phyloP scores from a whole-genome alignment of 768 basidiomycete species.

The Russula ochroleuca region DNA sequence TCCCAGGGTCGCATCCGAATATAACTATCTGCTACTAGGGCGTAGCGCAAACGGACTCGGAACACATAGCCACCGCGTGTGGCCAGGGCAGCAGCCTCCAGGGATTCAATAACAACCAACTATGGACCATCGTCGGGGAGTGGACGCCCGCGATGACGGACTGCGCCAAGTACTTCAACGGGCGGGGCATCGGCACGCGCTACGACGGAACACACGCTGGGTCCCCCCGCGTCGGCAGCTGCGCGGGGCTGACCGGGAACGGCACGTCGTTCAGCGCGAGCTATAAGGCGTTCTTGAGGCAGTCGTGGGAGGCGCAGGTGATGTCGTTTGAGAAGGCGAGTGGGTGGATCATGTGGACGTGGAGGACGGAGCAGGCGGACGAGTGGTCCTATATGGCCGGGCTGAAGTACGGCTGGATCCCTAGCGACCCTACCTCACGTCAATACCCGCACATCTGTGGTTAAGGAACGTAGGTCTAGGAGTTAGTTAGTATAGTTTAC shows the following conservation, averaged over 20 bases:
- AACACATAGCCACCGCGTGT: slow-evolving; percentile 65
- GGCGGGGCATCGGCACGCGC: slow-evolving; percentile 61
- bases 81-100: slow-evolving; percentile 42
- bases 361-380: slow-evolving; percentile 78
- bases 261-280: slow-evolving; percentile 64
- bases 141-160: slow-evolving; percentile 77
- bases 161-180: slow-evolving; percentile 80
- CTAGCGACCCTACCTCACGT: slow-evolving; percentile 47
- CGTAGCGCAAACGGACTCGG: slow-evolving; percentile 43
- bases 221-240: slow-evolving; percentile 67
- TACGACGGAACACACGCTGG: slow-evolving; percentile 59
- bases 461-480: slow-evolving; percentile 25
- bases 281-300: slow-evolving; percentile 79
- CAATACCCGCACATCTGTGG: slow-evolving; percentile 39
- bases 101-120: slow-evolving; percentile 40
- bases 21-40: slow-evolving; percentile 35
- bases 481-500: neutral
- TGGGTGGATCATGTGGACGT: slow-evolving; percentile 81
- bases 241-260: slow-evolving; percentile 65
- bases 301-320: slow-evolving; percentile 74
- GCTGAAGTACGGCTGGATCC: slow-evolving; percentile 80
- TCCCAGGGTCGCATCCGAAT: neutral
- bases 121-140: slow-evolving; percentile 87
- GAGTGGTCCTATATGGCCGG: slow-evolving; percentile 91
- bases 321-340: slow-evolving; percentile 61